Evolutionary conservation across 768 basidiomycete species (phyloP).

Genomic region (Xerocomellus dryophilus): DNA sequence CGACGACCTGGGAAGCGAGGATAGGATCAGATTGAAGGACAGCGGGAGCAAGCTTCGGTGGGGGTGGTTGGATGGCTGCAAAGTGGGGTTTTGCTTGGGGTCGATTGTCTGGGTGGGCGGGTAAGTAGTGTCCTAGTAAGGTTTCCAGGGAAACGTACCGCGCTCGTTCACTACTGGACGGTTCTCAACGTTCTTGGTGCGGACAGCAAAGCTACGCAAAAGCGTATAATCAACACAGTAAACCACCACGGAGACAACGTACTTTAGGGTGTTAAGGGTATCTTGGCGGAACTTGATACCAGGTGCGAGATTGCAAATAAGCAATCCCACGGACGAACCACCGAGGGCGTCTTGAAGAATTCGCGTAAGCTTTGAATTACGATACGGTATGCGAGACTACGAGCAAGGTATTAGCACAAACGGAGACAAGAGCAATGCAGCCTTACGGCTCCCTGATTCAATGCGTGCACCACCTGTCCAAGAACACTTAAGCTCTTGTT

Average conservation of each 20-base stretch:
- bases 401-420: slow-evolving; percentile 8
- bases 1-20: slow-evolving; percentile 7
- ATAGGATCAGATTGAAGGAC: slow-evolving; percentile 43
- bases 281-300: slow-evolving; percentile 80
- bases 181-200: slow-evolving; percentile 86
- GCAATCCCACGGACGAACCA: slow-evolving; percentile 71
- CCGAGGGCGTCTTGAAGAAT: slow-evolving; percentile 90
- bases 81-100: slow-evolving; percentile 61
- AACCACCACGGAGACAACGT: slow-evolving; percentile 14
- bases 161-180: slow-evolving; percentile 75
- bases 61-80: slow-evolving; percentile 52
- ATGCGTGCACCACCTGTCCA: slow-evolving; percentile 83
- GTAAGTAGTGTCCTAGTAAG: not conserved
- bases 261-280: slow-evolving; percentile 92
- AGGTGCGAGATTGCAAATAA: slow-evolving; percentile 87
- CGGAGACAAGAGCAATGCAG: not conserved
- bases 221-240: not conserved
- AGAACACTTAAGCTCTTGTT: slow-evolving; percentile 86
- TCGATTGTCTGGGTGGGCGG: slow-evolving; percentile 46
- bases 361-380: slow-evolving; percentile 85
- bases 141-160: slow-evolving; percentile 41
- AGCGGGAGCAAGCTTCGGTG: slow-evolving; percentile 45
- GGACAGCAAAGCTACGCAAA: slow-evolving; percentile 63
- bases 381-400: slow-evolving; percentile 80
- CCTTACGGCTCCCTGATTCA: slow-evolving; percentile 67